phyloP scores from a whole-genome alignment of 306 rosid species.

The Dryas octopetala region DNA sequence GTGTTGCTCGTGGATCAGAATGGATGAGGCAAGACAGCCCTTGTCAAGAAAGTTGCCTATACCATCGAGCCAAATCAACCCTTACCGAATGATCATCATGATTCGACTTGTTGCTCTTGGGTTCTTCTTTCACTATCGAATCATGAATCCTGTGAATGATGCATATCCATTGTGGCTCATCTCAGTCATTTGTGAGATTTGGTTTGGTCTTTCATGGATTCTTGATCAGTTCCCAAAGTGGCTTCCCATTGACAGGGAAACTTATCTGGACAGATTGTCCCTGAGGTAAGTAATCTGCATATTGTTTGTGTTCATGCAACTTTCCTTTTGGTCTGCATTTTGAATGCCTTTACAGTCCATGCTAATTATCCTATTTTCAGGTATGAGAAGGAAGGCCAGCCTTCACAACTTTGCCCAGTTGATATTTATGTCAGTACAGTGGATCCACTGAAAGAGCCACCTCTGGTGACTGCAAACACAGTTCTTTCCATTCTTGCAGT shows the following conservation, averaged over 20 bases:
- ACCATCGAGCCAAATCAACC: conserved; percentile 57
- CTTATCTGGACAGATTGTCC: conserved; percentile 60
- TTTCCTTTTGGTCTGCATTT: conserved; percentile 5
- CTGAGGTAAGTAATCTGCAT: conserved; percentile 44
- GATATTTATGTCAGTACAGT: conserved; percentile 62
- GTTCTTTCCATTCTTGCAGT: conserved; percentile 67
- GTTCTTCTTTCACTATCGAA: conserved; percentile 64
- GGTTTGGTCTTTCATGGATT: conserved; percentile 74
- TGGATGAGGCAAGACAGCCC: conserved; percentile 68
- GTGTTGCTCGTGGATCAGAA: conserved; percentile 40
- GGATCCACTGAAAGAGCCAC: conserved; percentile 63
- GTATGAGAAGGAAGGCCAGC: conserved; percentile 64
- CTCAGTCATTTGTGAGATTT: conserved; percentile 67
- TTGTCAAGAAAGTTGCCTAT: conserved; percentile 58
- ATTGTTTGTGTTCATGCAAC: background rate
- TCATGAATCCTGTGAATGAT: conserved; percentile 50
- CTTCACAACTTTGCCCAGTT: conserved; percentile 47
- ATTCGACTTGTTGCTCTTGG: conserved; percentile 61
- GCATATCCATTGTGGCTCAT: conserved; percentile 66
- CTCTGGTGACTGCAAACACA: conserved; percentile 67
- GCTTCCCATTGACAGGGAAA: conserved; percentile 63
- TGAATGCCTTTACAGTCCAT: conserved; percentile 2
- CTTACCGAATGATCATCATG: conserved; percentile 61
- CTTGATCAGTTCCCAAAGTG: conserved; percentile 65
- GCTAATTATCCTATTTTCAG: conserved; percentile 25